Evolutionary conservation across 805 yeast genomes (phyloP).

Genomic region (Kodamaea lidongshanica): DNA sequence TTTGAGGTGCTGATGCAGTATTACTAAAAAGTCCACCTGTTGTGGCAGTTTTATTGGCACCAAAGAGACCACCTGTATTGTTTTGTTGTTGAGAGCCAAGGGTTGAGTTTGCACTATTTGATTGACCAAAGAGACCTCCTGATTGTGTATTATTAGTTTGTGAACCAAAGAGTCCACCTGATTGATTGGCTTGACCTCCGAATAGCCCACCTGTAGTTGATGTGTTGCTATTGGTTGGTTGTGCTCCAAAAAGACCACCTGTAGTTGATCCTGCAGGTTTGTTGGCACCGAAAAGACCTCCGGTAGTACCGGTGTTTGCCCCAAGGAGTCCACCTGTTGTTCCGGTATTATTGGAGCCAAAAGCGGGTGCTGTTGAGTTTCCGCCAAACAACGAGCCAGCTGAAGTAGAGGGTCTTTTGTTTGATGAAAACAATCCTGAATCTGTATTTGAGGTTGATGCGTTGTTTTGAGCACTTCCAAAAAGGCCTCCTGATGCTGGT

Average conservation of each 20-base stretch:
- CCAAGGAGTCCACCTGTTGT: constrained; percentile 5
- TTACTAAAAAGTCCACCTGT: neutral
- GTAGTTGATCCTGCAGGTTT: constrained; percentile 1
- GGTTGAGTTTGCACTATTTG: neutral
- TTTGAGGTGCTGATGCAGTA: constrained; percentile 6
- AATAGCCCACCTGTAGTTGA: constrained; percentile 6
- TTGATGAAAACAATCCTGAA: too few species aligned
- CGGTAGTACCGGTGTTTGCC: constrained; percentile 1
- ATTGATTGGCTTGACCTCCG: constrained; percentile 3
- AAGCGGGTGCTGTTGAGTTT: constrained; percentile 1
- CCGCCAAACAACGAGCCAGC: constrained; percentile 4
- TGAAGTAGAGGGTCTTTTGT: neutral
- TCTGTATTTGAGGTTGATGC: too few species aligned
- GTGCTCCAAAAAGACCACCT: constrained; percentile 1
- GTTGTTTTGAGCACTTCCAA: too few species aligned
- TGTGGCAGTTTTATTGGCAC: constrained; percentile 6
- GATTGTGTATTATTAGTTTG: too few species aligned
- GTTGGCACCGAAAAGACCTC: constrained; percentile 4
- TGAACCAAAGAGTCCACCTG: constrained; percentile 1
- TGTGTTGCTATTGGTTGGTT: constrained; percentile 1
- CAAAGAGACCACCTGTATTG: constrained; percentile 4
- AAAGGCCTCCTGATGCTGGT: neutral
- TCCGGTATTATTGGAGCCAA: neutral
- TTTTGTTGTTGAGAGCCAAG: too few species aligned
- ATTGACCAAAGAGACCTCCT: constrained; percentile 6